Evolutionary conservation across 306 rosid genomes (phyloP).

Genomic region (Quercus bicolor): DNA sequence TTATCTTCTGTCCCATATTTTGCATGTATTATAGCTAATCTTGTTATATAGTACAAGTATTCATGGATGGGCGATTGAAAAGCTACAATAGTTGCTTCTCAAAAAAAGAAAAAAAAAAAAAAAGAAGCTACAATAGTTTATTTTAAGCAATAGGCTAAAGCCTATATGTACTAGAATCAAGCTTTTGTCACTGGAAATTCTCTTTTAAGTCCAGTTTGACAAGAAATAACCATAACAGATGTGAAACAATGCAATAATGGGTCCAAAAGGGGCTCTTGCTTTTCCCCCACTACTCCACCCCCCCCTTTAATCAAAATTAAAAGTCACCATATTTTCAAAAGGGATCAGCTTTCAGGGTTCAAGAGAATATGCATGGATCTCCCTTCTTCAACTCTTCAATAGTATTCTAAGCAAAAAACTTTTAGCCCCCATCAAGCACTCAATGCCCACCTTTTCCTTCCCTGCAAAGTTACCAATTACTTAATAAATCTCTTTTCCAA

Average conservation of each 20-base stretch:
- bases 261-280: constrained; percentile 51
- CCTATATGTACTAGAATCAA: constrained; percentile 35
- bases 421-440: constrained; percentile 51
- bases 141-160: constrained; percentile 24
- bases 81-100: constrained; percentile 2
- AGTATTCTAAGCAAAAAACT: constrained; percentile 41
- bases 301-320: constrained; percentile 38
- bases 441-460: constrained; percentile 53
- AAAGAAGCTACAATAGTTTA: constrained; percentile 14
- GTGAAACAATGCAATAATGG: constrained; percentile 62
- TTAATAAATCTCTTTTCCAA: constrained; percentile 27
- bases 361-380: constrained; percentile 80
- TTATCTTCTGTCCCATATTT: constrained; percentile 7
- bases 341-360: constrained; percentile 59
- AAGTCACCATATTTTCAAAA: constrained; percentile 49
- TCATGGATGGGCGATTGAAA: constrained; percentile 25
- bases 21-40: constrained; percentile 28
- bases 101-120: too few species aligned
- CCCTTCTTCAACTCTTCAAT: constrained; percentile 29
- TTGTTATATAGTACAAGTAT: constrained; percentile 13
- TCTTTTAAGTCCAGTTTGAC: constrained; percentile 47
- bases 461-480: constrained; percentile 49
- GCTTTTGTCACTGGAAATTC: constrained; percentile 39
- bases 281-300: constrained; percentile 61
- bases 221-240: constrained; percentile 43